Evolutionary conservation across 1,139 yeast genomes (phyloP), one percentile per base, ranked within the genome.

Genomic region (Geotrichum macrosporum): DNA sequence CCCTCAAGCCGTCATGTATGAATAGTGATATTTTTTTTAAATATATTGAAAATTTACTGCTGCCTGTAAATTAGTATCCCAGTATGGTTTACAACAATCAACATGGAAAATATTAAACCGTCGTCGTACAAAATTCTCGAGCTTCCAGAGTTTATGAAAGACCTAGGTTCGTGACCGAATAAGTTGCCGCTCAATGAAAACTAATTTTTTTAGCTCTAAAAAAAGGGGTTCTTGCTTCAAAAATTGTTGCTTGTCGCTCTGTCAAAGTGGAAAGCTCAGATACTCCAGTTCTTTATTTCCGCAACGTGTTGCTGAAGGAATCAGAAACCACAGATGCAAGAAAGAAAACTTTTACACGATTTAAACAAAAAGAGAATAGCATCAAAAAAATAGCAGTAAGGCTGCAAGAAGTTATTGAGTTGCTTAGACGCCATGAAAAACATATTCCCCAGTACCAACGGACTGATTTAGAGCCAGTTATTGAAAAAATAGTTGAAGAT

Each of bases 401-500:
- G 16, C 29, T 43, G 15, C 8, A 10, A 6, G 35, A 30, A 5
- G 31, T 43, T 5, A 10, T 43, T 15, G 42, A 43, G 29, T 19
- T 13, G 12, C 21, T 43, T 12, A 35, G 47, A 9, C n/a, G 19
- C 16, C 18, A 19, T 21, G 47, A 43, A 18, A 33, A 34, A 3
- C 24, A 33, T 24, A 29, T 43, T 16, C 47, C 47, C 4, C 29
- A 19, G 10, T 36, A 30, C 20, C 6, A 8, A 4, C 15, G 12
- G 13, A 22, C 29, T n/a, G 47, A 43, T 12, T 24, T 43, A n/a
- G 42, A 36, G 21, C 47, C 47, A 3, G 22, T 43, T 2, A 2
- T 43, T 4, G 42, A 31, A 20, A 21, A 24, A 5, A 37, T 43
- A n/a, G 19, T 36, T n/a, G 47, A 43, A 10, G 42, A 36, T 13